These are phyloP conservation scores for Pseudogymnoascus sp. DNA, from an alignment of 2,329 filamentous ascomycete species.

Conservation along the genomic window DNA sequence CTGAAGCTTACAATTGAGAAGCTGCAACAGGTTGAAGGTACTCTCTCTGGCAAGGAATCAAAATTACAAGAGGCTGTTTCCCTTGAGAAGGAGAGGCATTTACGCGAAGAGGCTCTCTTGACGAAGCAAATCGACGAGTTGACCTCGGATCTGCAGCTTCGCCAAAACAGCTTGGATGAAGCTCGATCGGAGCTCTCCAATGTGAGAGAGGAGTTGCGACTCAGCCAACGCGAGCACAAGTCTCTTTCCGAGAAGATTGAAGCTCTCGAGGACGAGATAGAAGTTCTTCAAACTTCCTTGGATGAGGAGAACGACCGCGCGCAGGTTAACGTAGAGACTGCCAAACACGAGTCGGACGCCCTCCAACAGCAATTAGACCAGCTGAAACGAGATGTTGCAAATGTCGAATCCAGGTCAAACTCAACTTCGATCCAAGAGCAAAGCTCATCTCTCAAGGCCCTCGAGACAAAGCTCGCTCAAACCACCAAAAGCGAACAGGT, in stretches of 20 bases:
- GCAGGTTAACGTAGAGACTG: constrained; percentile 38
- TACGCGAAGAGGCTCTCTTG: constrained; percentile 61
- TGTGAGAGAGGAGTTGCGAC: constrained; percentile 62
- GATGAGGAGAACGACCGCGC: constrained; percentile 55
- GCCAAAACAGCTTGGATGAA: constrained; percentile 57
- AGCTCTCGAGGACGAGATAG: constrained; percentile 66
- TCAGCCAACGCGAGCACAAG: constrained; percentile 56
- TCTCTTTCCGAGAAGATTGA: constrained; percentile 57
- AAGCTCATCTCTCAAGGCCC: constrained; percentile 49
- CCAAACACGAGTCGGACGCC: constrained; percentile 34
- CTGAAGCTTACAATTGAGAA: constrained; percentile 65
- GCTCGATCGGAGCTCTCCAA: constrained; percentile 58
- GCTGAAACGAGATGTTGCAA: constrained; percentile 27
- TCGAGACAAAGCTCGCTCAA: constrained; percentile 48
- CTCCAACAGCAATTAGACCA: constrained; percentile 37
- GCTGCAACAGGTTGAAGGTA: constrained; percentile 60
- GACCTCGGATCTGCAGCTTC: constrained; percentile 60
- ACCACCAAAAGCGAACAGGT: constrained; percentile 52
- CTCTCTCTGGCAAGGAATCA: constrained; percentile 57
- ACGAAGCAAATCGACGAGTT: constrained; percentile 67
- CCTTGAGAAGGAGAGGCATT: constrained; percentile 64
- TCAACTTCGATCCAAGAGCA: constrained; percentile 30
- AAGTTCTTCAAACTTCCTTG: constrained; percentile 53
- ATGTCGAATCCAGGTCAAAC: constrained; percentile 31
- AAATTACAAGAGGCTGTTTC: constrained; percentile 61